Evolutionary conservation across 2,329 filamentous ascomycete species (phyloP), one percentile per base, ranked within the genome.

Genomic region (Dothidotthia symphoricarpi): DNA sequence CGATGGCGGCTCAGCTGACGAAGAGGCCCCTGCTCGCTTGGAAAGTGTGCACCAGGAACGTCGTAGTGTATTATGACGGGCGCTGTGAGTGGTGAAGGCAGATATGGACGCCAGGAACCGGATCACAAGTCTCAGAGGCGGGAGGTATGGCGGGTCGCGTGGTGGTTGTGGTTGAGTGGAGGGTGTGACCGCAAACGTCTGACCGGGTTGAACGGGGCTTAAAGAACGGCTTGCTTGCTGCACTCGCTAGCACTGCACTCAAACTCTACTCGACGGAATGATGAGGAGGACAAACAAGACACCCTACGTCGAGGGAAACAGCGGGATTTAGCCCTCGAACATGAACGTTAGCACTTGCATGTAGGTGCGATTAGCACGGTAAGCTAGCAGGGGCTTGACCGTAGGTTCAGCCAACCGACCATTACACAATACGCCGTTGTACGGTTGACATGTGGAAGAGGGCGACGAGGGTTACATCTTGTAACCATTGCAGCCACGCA

Each of bases 1-100:
- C 15, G 35, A 27, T 31, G 30, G 57, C 52, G 51, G 62, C 59
- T 64, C 59, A 64, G 62, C 58, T 64, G 61, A 64, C 58, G 19
- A 43, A 39, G 32, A 24, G 40, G 41, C 47, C 51, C 47, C 47
- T 51, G 55, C 47, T 43, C 36, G 41, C 43, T 47, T 36, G 42
- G 48, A 53, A 49, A 48, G 49, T 46, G 36, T 28, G 31, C 7
- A 24, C n/a, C 14, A 24, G 22, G 28, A 9, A 31, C 27, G 44
- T 25, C 31, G 19, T 45, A 49, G 55, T 53, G 57, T 52, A 52
- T 28, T 28, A 37, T 24, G 39, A 29, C 28, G 16, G 39, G 9
- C 15, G 50, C 45, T 51, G 50, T 59, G 51, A 57, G 51, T 61
- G 59, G 59, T 50, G 56, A 52, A 31, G 16, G 39, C 30, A 16